Evolutionary conservation across 768 basidiomycete genomes (phyloP), one percentile per base, ranked within the genome.

Genomic region (Filobasidium floriforme): DNA sequence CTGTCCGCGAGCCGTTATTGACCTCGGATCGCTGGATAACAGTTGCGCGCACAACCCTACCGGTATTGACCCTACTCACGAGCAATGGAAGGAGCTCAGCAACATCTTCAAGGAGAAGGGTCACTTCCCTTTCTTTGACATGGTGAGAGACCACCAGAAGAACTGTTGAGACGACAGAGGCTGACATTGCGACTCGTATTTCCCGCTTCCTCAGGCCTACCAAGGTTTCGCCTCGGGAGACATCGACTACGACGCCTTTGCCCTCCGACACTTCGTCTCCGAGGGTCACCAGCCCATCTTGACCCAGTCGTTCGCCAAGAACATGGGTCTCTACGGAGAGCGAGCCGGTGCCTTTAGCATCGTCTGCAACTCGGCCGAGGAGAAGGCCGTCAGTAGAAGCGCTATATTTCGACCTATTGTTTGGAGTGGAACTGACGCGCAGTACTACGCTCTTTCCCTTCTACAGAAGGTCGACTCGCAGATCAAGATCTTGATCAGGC

Each of bases 41-140:
- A 94, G 94, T 2, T 98, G 96, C 80, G 96, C 94, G 29, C 92
- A 98, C 84, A 99, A 99, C 81, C 94, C 94, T n/a, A 98, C 94
- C 1, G 94, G 96, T 68, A 85, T 98, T 71, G 96, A 99, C 81
- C 93, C 92, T 37, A 96, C 93, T 11, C 85, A 83, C 24, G 87
- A 86, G 60, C 92, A 99, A 81, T 99, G 96, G 96, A 84, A 83
- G 68, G 85, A 89, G 77, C 86, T 99, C 68, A 91, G 89, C 51
- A 84, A 91, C 73, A 82, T 98, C 67, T 80, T 94, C 72, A 87
- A 89, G 75, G 71, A 91, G 82, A 90, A 85, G 82, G 85, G 86
- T 70, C 85, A 94, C 72, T 94, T 97, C 86, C 89, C 94, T 61
- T 92, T 97, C 86, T 97, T 98, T 79, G 96, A 99, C 81, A 97